These are phyloP conservation scores for Nothopassalora personata DNA, from an alignment of 2,329 filamentous ascomycete genomes.

Conservation along the genomic window DNA sequence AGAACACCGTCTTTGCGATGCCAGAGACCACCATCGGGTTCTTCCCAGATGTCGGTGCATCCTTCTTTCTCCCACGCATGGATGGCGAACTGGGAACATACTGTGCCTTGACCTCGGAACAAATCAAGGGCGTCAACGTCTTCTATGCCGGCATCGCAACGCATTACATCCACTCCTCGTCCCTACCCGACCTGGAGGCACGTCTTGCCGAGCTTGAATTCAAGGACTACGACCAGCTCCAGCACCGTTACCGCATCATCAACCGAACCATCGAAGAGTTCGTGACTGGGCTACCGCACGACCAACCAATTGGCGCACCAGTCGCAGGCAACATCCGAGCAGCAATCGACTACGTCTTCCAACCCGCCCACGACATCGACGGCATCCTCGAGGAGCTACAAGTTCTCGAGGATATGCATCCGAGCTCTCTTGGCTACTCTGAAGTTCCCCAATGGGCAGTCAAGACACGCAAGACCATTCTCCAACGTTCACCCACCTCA, in stretches of 20 bases:
- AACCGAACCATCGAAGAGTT: constrained; percentile 90
- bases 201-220: constrained; percentile 87
- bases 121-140: constrained; percentile 73
- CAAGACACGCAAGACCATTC: constrained; percentile 69
- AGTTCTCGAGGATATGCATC: constrained; percentile 37
- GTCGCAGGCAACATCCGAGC: constrained; percentile 60
- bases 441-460: constrained; percentile 67
- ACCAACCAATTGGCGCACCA: constrained; percentile 46
- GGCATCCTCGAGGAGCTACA: constrained; percentile 67
- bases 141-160: constrained; percentile 91
- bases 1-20: constrained; percentile 95
- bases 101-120: constrained; percentile 83
- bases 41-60: constrained; percentile 95
- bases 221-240: constrained; percentile 63
- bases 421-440: constrained; percentile 32
- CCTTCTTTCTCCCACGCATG: constrained; percentile 90
- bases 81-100: constrained; percentile 85
- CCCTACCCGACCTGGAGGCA: constrained; percentile 71
- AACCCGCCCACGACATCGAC: constrained; percentile 50
- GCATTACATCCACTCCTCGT: constrained; percentile 90
- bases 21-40: constrained; percentile 97
- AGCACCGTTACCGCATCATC: constrained; percentile 64
- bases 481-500: constrained; percentile 75
- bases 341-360: constrained; percentile 68
- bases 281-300: constrained; percentile 73